These are phyloP conservation scores for Phycomyces nitens DNA, from an alignment of 192 early-diverging fungal species.

Conservation along the genomic window DNA sequence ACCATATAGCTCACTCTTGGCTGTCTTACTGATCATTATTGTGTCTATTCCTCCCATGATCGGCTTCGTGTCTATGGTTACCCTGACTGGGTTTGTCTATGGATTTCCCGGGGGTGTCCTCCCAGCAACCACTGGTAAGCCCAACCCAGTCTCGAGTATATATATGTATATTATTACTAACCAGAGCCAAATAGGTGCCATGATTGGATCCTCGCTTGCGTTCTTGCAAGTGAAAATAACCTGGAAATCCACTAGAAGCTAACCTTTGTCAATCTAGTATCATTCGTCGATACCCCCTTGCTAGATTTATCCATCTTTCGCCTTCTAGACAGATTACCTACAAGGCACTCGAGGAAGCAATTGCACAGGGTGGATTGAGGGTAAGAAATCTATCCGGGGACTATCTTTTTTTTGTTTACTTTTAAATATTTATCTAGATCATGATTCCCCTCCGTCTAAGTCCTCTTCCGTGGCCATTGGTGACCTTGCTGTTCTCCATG, in stretches of 20 bases:
- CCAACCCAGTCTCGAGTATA: no score
- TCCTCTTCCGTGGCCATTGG: slow-evolving; percentile 31
- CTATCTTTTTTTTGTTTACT: not conserved
- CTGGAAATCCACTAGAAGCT: no score
- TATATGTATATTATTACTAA: no score
- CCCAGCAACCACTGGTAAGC: slow-evolving; percentile 42
- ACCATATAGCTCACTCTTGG: slow-evolving; percentile 20
- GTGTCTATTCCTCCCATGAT: slow-evolving; percentile 49
- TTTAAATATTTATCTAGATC: slow-evolving; percentile 17
- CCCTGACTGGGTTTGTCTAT: slow-evolving; percentile 51
- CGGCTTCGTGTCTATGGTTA: slow-evolving; percentile 40
- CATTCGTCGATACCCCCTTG: slow-evolving; percentile 19
- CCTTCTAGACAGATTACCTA: slow-evolving; percentile 21
- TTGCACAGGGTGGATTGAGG: slow-evolving; percentile 29
- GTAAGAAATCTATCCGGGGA: slow-evolving; percentile 9
- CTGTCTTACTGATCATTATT: slow-evolving; percentile 23
- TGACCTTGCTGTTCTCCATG: slow-evolving; percentile 19
- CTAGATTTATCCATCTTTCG: slow-evolving; percentile 18
- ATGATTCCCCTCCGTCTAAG: slow-evolving; percentile 30
- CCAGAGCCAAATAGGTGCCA: no score
- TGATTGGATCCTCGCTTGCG: slow-evolving; percentile 14
- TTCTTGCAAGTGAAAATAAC: not conserved
- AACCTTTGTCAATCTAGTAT: no score
- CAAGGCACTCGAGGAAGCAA: slow-evolving; percentile 28
- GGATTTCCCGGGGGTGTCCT: slow-evolving; percentile 46